Evolutionary conservation across 139 green algal genomes (phyloP).

Genomic region (Chlorella vulgaris): DNA sequence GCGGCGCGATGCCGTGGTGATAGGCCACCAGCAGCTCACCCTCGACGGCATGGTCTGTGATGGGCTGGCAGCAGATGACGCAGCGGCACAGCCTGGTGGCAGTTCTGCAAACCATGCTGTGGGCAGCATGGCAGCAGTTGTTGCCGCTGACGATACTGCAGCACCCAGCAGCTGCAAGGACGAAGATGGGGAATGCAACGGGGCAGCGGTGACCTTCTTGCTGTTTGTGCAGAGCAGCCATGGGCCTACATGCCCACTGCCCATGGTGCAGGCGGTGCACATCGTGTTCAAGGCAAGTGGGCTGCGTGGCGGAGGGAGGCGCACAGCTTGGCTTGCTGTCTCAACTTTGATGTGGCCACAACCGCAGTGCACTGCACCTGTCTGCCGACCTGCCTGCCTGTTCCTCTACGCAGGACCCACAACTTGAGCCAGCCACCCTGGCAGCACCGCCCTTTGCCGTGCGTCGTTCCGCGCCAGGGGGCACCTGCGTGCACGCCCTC

Average conservation of each 20-base stretch:
- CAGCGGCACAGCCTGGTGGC: too few species aligned
- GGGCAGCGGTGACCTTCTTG: slow-evolving; percentile 22
- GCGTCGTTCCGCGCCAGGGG: background rate
- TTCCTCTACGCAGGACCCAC: background rate
- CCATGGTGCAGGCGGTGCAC: slow-evolving; percentile 53
- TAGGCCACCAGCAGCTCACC: slow-evolving; percentile 21
- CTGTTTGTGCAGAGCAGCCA: slow-evolving; percentile 58
- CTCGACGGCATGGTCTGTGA: background rate
- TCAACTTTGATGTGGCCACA: background rate
- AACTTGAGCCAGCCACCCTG: background rate
- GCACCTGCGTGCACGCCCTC: background rate
- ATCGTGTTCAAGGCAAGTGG: slow-evolving; percentile 20
- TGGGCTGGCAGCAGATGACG: slow-evolving; percentile 2
- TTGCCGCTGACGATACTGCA: background rate
- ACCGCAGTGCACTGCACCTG: background rate
- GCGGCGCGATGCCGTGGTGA: slow-evolving; percentile 46
- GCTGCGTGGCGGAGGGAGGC: background rate
- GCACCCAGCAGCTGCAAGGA: background rate
- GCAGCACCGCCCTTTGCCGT: slow-evolving; percentile 4
- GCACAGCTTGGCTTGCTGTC: background rate
- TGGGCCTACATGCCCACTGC: slow-evolving; percentile 56
- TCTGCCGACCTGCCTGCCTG: background rate
- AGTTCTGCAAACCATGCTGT: too few species aligned
- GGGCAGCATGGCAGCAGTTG: background rate
- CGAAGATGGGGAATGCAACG: background rate